phyloP scores from a whole-genome alignment of 192 early-diverging fungal genomes.

The Backusella macrospora region DNA sequence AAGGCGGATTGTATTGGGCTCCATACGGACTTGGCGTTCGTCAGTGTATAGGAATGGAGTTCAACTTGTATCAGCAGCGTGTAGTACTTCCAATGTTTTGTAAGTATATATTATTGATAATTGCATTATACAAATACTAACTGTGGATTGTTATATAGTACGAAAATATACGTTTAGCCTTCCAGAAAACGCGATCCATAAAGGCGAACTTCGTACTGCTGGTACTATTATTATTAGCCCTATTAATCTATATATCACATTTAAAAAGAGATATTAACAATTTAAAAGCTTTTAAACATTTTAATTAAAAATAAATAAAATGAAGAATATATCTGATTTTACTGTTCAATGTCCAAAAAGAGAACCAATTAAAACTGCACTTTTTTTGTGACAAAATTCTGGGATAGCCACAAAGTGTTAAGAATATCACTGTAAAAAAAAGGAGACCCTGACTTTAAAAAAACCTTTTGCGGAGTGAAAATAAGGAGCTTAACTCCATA shows the following conservation, averaged over 20 bases:
- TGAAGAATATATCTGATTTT: no score
- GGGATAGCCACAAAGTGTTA: no score
- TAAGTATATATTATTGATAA: conserved; percentile 22
- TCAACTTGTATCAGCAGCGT: conserved; percentile 57
- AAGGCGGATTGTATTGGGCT: conserved; percentile 36
- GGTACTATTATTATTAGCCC: conserved; percentile 13
- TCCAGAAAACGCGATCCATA: conserved; percentile 26
- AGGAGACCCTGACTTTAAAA: no score
- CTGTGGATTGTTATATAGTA: conserved; percentile 26
- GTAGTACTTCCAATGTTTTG: conserved; percentile 53
- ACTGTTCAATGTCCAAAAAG: no score
- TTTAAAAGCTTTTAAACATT: no score
- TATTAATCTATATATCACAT: background rate
- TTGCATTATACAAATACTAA: background rate
- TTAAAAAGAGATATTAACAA: conserved; percentile 28
- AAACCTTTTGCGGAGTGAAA: no score
- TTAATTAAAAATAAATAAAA: no score
- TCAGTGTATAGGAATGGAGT: conserved; percentile 68
- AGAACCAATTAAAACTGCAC: no score
- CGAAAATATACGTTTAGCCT: conserved; percentile 28
- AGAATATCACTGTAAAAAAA: no score
- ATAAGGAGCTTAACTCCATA: no score
- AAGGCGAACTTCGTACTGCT: background rate
- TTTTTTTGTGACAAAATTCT: no score
- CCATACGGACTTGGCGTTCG: conserved; percentile 61